Evolutionary conservation across 768 basidiomycete genomes (phyloP), one percentile per base, ranked within the genome.

Genomic region (Suillus cothurnatus): DNA sequence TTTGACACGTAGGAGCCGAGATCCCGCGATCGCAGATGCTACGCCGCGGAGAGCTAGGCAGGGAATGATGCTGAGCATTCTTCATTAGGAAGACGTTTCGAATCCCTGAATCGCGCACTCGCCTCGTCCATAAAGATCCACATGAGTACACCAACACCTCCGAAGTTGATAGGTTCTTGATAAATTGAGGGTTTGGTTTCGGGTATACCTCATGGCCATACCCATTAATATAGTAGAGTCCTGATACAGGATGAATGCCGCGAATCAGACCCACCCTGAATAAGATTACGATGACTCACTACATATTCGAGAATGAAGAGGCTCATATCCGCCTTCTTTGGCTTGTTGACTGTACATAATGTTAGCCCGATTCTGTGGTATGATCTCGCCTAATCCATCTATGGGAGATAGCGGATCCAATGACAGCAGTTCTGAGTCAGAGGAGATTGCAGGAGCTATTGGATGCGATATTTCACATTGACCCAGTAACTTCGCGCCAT

Each of bases 381-480:
- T 76, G 26, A 75, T 75, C 71, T 81, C 83, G 47, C 82, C 85
- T 73, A 88, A 80, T 39, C 83, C 88, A 67, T 89, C 87, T 6
- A 81, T 72, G 47, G 85, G 84, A 31, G 85, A 85, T 63, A 75
- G 69, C 32, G 78, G 74, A 43, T 82, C 81, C 23, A 79, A 74
- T 55, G 59, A n/a, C 8, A 31, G 78, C 74, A 39, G 72, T 72
- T 61, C 76, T 71, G 41, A 75, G 38, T 65, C 68, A 50, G 79
- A 71, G 38, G 73, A 68, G 58, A 75, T 52, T 31, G 67, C 61
- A 32, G 72, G 74, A 32, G 76, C 66, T 45, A 91, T 85, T 5
- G 95, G 95, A 75, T 97, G 95, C 3, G 94, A 95, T 69, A 97
- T 95, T 71, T 94, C 91, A 74, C 94, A 97, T 77, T 97, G 95